Conservation (phyloP, 345 rosid genomes). For the Mallotus nudiflorus region DNA sequence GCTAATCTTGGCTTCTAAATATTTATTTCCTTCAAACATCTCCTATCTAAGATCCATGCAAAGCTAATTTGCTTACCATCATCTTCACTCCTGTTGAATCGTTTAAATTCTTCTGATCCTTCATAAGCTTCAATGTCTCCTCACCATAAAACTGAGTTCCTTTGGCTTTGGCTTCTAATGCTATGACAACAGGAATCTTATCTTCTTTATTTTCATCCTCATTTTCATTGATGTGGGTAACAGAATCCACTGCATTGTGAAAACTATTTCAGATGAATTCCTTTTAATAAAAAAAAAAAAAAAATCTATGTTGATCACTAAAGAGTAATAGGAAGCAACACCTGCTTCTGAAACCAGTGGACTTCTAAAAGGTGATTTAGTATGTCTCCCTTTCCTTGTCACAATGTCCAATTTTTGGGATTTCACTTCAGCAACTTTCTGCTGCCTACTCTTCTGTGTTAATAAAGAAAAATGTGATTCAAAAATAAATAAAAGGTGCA, state of each 20-base stretch:
- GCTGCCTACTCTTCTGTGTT: conserved; percentile 38
- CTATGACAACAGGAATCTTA: conserved; percentile 29
- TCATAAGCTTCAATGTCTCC: conserved; percentile 24
- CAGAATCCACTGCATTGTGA: conserved; percentile 19
- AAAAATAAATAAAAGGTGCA: background rate
- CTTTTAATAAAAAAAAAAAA: conserved; percentile 11
- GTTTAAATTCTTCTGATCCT: conserved; percentile 21
- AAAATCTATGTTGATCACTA: background rate
- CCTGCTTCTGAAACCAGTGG: conserved; percentile 26
- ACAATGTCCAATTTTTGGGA: conserved; percentile 26
- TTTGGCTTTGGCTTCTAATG: conserved; percentile 33
- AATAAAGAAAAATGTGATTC: conserved; percentile 6
- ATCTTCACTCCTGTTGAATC: conserved; percentile 26
- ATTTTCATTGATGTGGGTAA: conserved; percentile 20
- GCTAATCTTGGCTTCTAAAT: background rate
- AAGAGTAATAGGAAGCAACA: conserved; percentile 3
- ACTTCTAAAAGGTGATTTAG: conserved; percentile 29
- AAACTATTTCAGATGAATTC: conserved; percentile 17
- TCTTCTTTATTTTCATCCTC: conserved; percentile 27
- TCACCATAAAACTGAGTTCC: conserved; percentile 9
- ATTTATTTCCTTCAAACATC: background rate
- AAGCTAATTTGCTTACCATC: conserved; percentile 33
- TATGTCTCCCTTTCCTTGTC: conserved; percentile 39
- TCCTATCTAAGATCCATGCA: background rate
- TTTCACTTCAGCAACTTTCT: conserved; percentile 31